Evolutionary conservation across 768 basidiomycete genomes (phyloP).

Genomic region (Rhizopogon salebrosus): DNA sequence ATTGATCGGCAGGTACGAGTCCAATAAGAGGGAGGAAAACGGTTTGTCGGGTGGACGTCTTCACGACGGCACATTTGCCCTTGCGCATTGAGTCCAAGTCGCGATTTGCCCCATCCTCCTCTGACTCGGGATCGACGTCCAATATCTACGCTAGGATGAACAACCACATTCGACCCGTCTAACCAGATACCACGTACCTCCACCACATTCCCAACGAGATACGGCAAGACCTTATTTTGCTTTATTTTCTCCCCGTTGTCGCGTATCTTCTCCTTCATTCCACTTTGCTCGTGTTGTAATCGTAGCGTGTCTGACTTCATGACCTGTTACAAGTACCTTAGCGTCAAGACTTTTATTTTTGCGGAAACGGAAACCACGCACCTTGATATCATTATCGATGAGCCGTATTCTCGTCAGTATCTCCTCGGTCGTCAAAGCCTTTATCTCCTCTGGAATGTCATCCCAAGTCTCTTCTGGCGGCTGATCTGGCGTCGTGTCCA

Average conservation of each 20-base stretch:
- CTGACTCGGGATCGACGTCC: constrained; percentile 87
- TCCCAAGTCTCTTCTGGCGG: constrained; percentile 79
- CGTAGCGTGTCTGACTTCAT: constrained; percentile 94
- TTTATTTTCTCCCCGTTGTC: constrained; percentile 98
- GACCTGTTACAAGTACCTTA: constrained; percentile 47
- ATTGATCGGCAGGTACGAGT: constrained; percentile 87
- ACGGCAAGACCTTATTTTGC: constrained; percentile 98
- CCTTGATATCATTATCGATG: constrained; percentile 97
- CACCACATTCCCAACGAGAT: constrained; percentile 95
- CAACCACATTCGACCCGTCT: background rate
- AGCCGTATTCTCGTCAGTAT: constrained; percentile 85
- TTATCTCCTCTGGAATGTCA: constrained; percentile 88
- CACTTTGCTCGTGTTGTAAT: constrained; percentile 88
- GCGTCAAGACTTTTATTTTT: no score
- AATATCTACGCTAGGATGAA: constrained; percentile 59
- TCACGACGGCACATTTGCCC: constrained; percentile 98
- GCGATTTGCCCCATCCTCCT: constrained; percentile 93
- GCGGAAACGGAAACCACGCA: constrained; percentile 34
- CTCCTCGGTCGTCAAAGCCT: constrained; percentile 75
- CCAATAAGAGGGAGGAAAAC: constrained; percentile 98
- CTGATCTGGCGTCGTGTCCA: constrained; percentile 74
- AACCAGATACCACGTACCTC: constrained; percentile 55
- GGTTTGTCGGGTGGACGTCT: constrained; percentile 97
- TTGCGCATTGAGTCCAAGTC: constrained; percentile 95
- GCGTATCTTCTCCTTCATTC: constrained; percentile 98